These are phyloP conservation scores for Sequoia sempervirens DNA, from an alignment of 75 land plant species.

Conservation along the genomic window DNA sequence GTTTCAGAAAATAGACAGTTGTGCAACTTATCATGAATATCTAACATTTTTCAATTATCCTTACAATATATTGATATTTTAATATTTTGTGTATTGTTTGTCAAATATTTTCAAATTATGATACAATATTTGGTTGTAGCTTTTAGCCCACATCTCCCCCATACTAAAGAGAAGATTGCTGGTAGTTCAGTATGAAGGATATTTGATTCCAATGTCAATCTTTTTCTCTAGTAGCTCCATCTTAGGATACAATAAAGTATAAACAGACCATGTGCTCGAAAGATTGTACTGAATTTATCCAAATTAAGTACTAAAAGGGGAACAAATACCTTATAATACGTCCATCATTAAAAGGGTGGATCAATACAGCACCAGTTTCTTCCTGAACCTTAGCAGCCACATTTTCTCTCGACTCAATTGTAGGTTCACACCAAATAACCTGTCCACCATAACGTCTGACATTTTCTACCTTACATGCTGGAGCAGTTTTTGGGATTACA, in stretches of 20 bases:
- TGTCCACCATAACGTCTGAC: slow-evolving; percentile 86
- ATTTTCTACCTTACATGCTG: slow-evolving; percentile 87
- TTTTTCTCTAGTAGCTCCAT: background rate
- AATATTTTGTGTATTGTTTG: background rate
- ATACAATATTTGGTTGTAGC: background rate
- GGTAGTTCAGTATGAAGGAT: background rate
- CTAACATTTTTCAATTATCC: background rate
- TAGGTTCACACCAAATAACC: slow-evolving; percentile 65
- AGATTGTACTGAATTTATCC: background rate
- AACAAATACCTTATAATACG: slow-evolving; percentile 64
- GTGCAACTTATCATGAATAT: background rate
- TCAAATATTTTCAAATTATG: background rate
- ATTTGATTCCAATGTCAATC: background rate
- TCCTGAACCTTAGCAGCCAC: slow-evolving; percentile 52
- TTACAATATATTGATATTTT: background rate
- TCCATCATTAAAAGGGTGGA: slow-evolving; percentile 86
- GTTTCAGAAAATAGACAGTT: background rate
- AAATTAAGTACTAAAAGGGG: background rate
- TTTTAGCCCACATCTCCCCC: background rate
- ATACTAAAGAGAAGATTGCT: background rate
- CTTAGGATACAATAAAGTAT: background rate
- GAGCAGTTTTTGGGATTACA: slow-evolving; percentile 79
- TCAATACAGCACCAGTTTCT: slow-evolving; percentile 72
- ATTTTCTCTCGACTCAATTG: slow-evolving; percentile 64
- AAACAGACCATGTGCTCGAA: background rate